Evolutionary conservation across 2,329 filamentous ascomycete species (phyloP), one percentile per base, ranked within the genome.

Genomic region (Alternaria sp.): DNA sequence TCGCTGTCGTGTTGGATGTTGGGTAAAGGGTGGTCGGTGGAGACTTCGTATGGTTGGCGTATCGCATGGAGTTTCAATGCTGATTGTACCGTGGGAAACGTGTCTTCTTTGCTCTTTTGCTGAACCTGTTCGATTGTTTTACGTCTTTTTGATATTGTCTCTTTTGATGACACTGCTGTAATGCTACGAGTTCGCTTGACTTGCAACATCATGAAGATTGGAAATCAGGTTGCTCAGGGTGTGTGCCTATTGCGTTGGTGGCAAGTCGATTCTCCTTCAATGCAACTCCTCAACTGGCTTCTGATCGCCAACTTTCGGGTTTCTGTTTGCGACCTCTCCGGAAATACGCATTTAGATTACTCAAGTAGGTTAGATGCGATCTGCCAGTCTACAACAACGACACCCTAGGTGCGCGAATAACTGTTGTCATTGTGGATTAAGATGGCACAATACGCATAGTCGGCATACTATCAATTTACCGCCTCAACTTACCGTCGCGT

Each of bases 1-100:
- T 92, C 88, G 46, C 81, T 80, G 55, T 82, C 77, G 28, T 80
- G 72, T 18, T 78, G 57, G n/a, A 83, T 68, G 2, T 71, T 76
- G 12, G 87, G 87, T 6, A 88, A 76, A 2, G 78, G 73, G 70
- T 87, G 81, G 6, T 82, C 78, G 3, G 71, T 66, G 0, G 82
- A 80, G 44, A 87, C 69, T 20, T 81, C 72, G 64, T 89, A 89
- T 55, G 81, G 82, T 66, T 87, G 82, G 30, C 82, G 82, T 28
- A 83, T 76, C 1, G 79, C 85, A 68, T 87, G 82, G 3, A 88
- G 73, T 18, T 88, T 71, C 6, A 88, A 72, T 0, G 83, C 85
- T 7, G 81, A 80, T 62, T 88, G 87, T 61, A 57, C 63, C 45
- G 66, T 33, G 1, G 76, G 72, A 18, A 69, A 21, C 7, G 33